Evolutionary conservation across 176 grass and related monocot genomes (phyloP).

Genomic region (Ensete glaucum): DNA sequence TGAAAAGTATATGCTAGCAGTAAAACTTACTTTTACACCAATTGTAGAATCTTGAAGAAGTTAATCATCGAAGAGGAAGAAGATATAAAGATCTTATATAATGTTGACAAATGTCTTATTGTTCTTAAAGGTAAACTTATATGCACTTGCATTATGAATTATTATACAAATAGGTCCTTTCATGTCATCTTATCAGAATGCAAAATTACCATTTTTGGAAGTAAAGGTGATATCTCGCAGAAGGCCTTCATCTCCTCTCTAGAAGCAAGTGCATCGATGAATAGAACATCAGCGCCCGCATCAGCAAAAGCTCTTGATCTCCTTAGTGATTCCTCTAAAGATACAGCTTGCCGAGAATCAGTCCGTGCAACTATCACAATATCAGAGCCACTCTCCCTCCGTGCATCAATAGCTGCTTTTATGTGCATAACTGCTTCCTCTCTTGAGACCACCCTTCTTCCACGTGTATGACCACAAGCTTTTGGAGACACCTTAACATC

Average conservation of each 20-base stretch:
- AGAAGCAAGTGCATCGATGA: conserved; percentile 59
- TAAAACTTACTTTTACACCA: no score
- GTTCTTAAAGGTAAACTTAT: not conserved
- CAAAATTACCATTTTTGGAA: conserved; percentile 85
- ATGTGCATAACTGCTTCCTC: conserved; percentile 80
- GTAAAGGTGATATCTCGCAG: conserved; percentile 53
- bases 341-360: conserved; percentile 75
- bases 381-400: conserved; percentile 79
- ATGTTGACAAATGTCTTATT: not conserved
- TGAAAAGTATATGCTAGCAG: no score
- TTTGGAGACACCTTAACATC: conserved; percentile 83
- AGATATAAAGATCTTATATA: not conserved
- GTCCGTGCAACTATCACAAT: conserved; percentile 93
- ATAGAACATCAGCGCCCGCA: conserved; percentile 85
- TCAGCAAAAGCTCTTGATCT: conserved; percentile 84
- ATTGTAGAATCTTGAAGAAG: no score
- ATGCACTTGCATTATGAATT: not conserved
- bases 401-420: conserved; percentile 89
- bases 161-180: no score
- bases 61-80: no score
- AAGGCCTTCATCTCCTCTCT: conserved; percentile 86
- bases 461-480: conserved; percentile 91
- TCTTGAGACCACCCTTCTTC: conserved; percentile 80
- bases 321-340: conserved; percentile 75
- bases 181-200: no score